A percentile compares a stretch with the other conserved stretches of the same genome.
Conservation (phyloP, 768 basidiomycete species). For the Sistotremastrum niveocremeum region DNA sequence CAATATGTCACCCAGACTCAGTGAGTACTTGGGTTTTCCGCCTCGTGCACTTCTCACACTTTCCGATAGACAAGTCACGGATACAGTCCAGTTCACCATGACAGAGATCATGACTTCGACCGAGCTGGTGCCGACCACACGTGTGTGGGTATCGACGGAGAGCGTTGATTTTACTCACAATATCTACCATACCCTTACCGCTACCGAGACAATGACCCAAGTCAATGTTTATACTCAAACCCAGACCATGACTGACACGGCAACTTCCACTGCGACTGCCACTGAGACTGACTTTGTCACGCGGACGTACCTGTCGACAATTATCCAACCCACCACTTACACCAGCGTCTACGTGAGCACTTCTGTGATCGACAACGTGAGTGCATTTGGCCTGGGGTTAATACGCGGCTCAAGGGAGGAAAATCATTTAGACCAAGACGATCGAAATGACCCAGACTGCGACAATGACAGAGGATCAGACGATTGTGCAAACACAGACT, state of each 20-base stretch:
- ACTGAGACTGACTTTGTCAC: conserved; percentile 46
- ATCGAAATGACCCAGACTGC: neutral
- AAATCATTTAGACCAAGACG: conserved; percentile 6
- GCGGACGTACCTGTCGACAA: conserved; percentile 35
- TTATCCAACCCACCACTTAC: conserved; percentile 46
- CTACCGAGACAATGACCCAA: conserved; percentile 46
- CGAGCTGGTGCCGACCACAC: conserved; percentile 46
- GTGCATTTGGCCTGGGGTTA: conserved; percentile 9
- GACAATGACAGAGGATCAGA: neutral
- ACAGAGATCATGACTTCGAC: conserved; percentile 29
- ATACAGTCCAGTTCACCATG: conserved; percentile 9
- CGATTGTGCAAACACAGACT: conserved; percentile 35
- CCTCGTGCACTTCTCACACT: no score
- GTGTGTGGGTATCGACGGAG: conserved; percentile 54
- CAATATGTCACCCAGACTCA: conserved; percentile 10
- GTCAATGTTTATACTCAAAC: conserved; percentile 39
- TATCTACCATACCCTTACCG: conserved; percentile 45
- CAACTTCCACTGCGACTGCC: conserved; percentile 32
- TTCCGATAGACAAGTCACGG: conserved; percentile 4
- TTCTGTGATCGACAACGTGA: conserved; percentile 44
- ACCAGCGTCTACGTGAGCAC: conserved; percentile 39
- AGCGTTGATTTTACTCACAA: conserved; percentile 43
- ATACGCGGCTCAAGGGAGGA: neutral
- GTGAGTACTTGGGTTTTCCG: conserved; percentile 3
- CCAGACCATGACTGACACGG: conserved; percentile 29